Base-by-base conservation (phyloP, 2,329 filamentous ascomycete species). In the Passalora sequoiae region DNA sequence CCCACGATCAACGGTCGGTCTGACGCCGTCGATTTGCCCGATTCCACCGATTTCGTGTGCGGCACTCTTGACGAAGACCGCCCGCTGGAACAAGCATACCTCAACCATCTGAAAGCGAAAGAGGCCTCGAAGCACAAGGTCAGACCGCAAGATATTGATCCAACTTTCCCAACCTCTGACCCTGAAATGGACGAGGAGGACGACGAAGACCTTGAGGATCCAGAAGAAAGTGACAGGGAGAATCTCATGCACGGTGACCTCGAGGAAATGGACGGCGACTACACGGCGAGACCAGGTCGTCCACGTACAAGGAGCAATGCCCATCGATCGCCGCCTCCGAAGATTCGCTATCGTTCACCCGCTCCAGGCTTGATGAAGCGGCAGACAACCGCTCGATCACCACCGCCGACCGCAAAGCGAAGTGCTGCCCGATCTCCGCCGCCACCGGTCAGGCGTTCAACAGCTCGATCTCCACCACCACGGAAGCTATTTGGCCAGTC, bases 11-110 rank as follows among this genome's bases (percentile, higher is more conserved):
- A 46, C 16, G 49, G 51, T 6, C 52, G 55, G 10, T 38, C 51
- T 4, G 49, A 55, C 9, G 51, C 54, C 3, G 86, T 87, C 2
- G 88, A 95, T 61, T 74, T 98, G 8, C 92, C 92, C 1, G 92
- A 98, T 65, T 96, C 89, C 66, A 97, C 92, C 10, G 92, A 98
- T 65, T 98, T 98, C 55, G 92, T 98, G n/a, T 97, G 92, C 60
- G 92, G 92, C 46, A 98, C 92, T 1, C 74, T 98, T 15, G 92
- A 98, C 54, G 92, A 98, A 66, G 92, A 98, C 60, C 82, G 88
- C 32, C 88, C 89, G 2, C 69, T 97, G n/a, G 92, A 98, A 63
- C 88, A 89, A 55, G 91, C 88, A 1, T 98, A 96, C 64, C 77
- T 94, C 43, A 86, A 86, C 2, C 88, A 85, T 57, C 76, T 94